These are phyloP conservation scores for Sechiopsis laciniata DNA, from an alignment of 306 rosid genomes.

Conservation along the genomic window DNA sequence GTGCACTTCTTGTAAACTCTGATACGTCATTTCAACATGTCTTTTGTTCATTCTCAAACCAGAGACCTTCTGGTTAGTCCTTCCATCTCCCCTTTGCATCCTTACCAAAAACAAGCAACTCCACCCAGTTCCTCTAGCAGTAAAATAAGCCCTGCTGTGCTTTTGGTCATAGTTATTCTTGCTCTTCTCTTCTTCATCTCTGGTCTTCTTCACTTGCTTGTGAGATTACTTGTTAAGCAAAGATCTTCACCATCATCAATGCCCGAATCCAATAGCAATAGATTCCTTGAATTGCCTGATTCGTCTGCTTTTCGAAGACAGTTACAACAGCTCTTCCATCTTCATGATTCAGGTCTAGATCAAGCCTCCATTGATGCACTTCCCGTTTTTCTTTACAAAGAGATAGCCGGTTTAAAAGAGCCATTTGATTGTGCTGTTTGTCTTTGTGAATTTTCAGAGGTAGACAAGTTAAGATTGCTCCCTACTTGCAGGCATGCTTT, in stretches of 20 bases:
- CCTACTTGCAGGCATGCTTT: constrained; percentile 91
- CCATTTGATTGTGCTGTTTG: constrained; percentile 93
- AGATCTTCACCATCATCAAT: constrained; percentile 45
- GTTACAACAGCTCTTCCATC: constrained; percentile 82
- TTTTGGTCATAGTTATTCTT: constrained; percentile 60
- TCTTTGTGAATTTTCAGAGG: constrained; percentile 71
- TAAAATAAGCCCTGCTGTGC: constrained; percentile 57
- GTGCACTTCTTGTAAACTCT: no score
- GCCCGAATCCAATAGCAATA: constrained; percentile 51
- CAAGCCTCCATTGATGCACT: constrained; percentile 87
- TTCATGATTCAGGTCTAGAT: constrained; percentile 89
- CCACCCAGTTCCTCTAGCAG: constrained; percentile 45
- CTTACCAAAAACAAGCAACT: constrained; percentile 40
- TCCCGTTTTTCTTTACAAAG: constrained; percentile 70
- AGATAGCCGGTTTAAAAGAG: constrained; percentile 63
- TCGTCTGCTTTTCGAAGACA: constrained; percentile 69
- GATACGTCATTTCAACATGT: no score
- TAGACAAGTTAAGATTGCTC: constrained; percentile 70
- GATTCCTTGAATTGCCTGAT: constrained; percentile 48
- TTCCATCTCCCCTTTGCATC: constrained; percentile 32
- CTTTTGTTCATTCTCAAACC: constrained; percentile 39
- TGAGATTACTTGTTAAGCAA: constrained; percentile 53
- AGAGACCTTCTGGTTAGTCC: constrained; percentile 33
- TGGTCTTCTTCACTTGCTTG: constrained; percentile 65
- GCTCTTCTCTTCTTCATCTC: constrained; percentile 71